Base-by-base conservation (phyloP, 805 yeast genomes). In the Ogataea pini region DNA sequence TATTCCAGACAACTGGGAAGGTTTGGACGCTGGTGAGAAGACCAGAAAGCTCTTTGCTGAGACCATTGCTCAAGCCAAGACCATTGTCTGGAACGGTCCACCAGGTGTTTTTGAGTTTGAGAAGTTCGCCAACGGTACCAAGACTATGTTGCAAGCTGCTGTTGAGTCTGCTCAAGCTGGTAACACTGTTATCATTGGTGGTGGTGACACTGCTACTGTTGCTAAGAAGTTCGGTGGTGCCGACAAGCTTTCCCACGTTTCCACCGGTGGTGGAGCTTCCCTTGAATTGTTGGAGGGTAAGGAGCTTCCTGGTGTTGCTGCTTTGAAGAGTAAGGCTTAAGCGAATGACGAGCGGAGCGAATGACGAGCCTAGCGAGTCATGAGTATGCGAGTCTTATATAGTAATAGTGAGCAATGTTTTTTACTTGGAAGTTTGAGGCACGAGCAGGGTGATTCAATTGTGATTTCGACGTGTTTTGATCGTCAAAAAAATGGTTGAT, bases 261-360 rank as follows among this genome's bases (percentile, higher is more conserved):
- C 98, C 61, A 94, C 99, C 57, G 99, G 99, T 78, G 99, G 99
- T 78, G 99, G 99, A 82, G 99, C 99, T 61, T 92, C 98, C 56
- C 83, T 94, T 71, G 99, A 94, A 78, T 85, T 94, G 70, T 84
- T 94, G 70, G 99, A 94, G 80, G 99, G 99, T 78, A 94, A 94
- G 84, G 94, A 80, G 64, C 82, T 94, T 66, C 99, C 99, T 65
- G 99, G 99, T 83, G 98, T 94, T 63, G 83, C 50, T 49, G 60
- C 60, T 50, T 41, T 56, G 46, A 50, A 55, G 42, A 56, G 44
- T 55, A 56, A 50, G 47, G 9, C 24, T 28, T 17, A 46, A 32
- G 46, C 16, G 17, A 36, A 13, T 18, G 31, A 28, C 31, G 31
- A 28, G 31, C 31, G n/a, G 9, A 28, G 31, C 27, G 27, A 24